Evolutionary conservation across 2,329 filamentous ascomycete species (phyloP), one percentile per base, ranked within the genome.

Genomic region (Phaeosphaeria sp.): DNA sequence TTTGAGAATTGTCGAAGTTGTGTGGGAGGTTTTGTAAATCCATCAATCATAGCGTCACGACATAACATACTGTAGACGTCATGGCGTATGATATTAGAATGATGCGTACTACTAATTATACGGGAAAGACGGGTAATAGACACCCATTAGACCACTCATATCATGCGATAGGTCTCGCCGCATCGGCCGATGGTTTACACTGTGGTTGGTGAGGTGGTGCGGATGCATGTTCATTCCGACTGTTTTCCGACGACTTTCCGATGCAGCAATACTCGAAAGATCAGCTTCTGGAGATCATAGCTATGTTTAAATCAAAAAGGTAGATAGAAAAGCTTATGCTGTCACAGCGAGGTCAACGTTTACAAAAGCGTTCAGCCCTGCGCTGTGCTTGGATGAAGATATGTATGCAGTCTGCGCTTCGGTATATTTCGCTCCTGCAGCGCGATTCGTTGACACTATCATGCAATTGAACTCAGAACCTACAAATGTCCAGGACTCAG

Each of bases 1-100:
- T 36, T 3, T 20, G 44, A 30, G 22, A 41, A 11, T 18, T 52
- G n/a, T 25, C 20, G 25, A 27, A 21, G 6, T 22, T 48, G 20
- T 41, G 39, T 36, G 42, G 20, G 52, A 30, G 13, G 13, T 9
- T 52, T 47, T 47, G 11, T 46, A 21, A 46, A 23, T 33, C 44
- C 36, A 54, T 46, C n/a, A n/a, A 53, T 58, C 18, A 42, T 60
- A 36, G 56, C 55, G 57, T 60, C 60, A 63, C 54, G 49, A 52
- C 36, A 63, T 63, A 55, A 65, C 58, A 63, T 65, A 54, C 49
- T 25, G 36, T 36, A 43, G 50, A 63, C 56, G 63, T 65, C 63
- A 65, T 62, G 52, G 23, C 11, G 41, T 36, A n/a, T 50, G 17
- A 50, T 30, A 33, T 39, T 33, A 54, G 13, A 3, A 51, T 51